Conservation (phyloP, 768 basidiomycete genomes). For the Macrocybe gigantea region DNA sequence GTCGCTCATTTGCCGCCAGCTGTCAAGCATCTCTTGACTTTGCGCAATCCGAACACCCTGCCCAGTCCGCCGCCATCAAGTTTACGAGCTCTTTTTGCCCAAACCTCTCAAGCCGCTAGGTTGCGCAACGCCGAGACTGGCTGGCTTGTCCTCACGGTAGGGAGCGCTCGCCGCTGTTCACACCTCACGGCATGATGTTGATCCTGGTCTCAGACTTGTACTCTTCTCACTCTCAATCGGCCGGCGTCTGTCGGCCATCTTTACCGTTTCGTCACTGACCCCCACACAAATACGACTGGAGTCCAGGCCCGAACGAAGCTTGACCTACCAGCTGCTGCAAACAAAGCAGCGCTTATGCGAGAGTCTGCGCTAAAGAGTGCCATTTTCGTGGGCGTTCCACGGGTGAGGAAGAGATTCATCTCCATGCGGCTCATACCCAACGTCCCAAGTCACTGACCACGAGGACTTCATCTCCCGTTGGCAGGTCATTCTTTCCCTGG, state of each 20-base stretch:
- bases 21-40: slow-evolving; percentile 67
- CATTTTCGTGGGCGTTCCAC: slow-evolving; percentile 84
- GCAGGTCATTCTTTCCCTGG: slow-evolving; percentile 79
- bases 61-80: slow-evolving; percentile 49
- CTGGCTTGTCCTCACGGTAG: slow-evolving; percentile 76
- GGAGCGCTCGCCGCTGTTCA: slow-evolving; percentile 6
- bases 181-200: neutral
- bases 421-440: slow-evolving; percentile 4
- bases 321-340: slow-evolving; percentile 49
- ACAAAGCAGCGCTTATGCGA: slow-evolving; percentile 79
- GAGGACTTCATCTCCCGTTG: slow-evolving; percentile 11
- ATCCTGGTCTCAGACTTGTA: slow-evolving; percentile 57
- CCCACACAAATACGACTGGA: slow-evolving; percentile 30
- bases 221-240: slow-evolving; percentile 76
- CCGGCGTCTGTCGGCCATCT: slow-evolving; percentile 75
- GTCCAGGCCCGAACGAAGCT: slow-evolving; percentile 33
- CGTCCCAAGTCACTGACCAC: slow-evolving; percentile 3
- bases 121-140: slow-evolving; percentile 62
- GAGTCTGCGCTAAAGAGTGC: slow-evolving; percentile 87
- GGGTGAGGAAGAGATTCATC: slow-evolving; percentile 41
- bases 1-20: slow-evolving; percentile 50
- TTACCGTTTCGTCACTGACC: slow-evolving; percentile 70
- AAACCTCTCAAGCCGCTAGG: slow-evolving; percentile 63
- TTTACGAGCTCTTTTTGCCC: slow-evolving; percentile 50
- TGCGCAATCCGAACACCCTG: slow-evolving; percentile 57